phyloP scores from a whole-genome alignment of 768 basidiomycete species.

The Paxillus rubicundulus region DNA sequence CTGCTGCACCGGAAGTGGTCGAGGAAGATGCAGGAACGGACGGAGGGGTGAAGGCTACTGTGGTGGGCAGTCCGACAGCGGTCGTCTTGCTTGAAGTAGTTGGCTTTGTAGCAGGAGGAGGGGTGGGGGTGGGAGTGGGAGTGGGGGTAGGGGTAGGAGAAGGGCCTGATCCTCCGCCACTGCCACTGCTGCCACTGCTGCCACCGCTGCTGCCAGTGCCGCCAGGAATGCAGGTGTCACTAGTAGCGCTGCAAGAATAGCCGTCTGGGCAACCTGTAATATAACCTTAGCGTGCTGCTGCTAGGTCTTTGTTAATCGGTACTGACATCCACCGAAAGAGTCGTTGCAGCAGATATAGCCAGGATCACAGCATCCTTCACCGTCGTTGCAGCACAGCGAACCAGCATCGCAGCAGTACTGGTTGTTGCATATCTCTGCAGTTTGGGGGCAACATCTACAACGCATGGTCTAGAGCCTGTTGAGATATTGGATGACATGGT shows the following conservation, averaged over 20 bases:
- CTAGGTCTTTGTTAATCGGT: neutral
- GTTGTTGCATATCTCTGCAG: slow-evolving; percentile 12
- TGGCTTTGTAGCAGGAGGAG: neutral
- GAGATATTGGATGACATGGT: neutral
- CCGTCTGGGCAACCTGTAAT: slow-evolving; percentile 19
- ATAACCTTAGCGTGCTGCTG: neutral
- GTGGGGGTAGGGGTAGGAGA: neutral
- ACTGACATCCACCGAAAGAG: slow-evolving; percentile 22
- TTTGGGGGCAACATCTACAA: slow-evolving; percentile 18
- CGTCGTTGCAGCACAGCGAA: slow-evolving; percentile 11
- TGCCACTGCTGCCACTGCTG: slow-evolving; percentile 1
- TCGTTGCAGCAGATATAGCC: slow-evolving; percentile 22
- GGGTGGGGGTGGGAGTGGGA: no score
- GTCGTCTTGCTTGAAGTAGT: neutral
- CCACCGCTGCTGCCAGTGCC: slow-evolving; percentile 7
- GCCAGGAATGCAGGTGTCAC: slow-evolving; percentile 3
- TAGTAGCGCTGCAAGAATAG: slow-evolving; percentile 3
- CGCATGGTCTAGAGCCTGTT: neutral
- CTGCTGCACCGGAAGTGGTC: neutral
- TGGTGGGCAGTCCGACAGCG: neutral
- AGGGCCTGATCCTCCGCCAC: neutral
- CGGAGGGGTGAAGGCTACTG: neutral
- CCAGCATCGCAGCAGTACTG: slow-evolving; percentile 9
- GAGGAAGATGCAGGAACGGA: neutral
- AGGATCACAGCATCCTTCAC: slow-evolving; percentile 4